phyloP scores from a whole-genome alignment of 345 rosid genomes.

The Alliaria petiolata region DNA sequence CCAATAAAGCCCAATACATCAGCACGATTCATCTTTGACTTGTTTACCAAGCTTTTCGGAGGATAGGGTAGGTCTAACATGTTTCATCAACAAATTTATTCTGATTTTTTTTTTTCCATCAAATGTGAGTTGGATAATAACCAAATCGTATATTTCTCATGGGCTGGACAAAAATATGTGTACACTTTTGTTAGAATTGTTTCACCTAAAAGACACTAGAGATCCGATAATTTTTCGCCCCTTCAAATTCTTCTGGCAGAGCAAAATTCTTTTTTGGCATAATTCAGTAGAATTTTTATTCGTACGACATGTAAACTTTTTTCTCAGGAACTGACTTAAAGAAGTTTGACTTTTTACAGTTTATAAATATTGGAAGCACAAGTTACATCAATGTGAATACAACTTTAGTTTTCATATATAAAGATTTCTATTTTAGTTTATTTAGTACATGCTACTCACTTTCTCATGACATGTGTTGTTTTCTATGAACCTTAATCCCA shows the following conservation, averaged over 20 bases:
- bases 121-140: background rate
- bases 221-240: background rate
- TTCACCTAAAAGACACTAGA: background rate
- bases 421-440: background rate
- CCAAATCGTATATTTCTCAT: background rate
- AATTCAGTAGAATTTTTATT: slow-evolving; percentile 2
- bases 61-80: slow-evolving; percentile 3
- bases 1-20: slow-evolving; percentile 17
- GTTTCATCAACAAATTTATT: no score
- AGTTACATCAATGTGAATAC: slow-evolving; percentile 22
- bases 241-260: background rate
- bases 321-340: slow-evolving; percentile 10
- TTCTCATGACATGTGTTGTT: slow-evolving; percentile 18
- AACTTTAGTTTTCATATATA: background rate
- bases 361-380: slow-evolving; percentile 19
- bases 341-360: slow-evolving; percentile 16
- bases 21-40: background rate
- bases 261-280: background rate
- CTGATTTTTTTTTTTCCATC: background rate
- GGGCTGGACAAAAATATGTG: background rate
- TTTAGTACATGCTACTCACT: slow-evolving; percentile 18
- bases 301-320: slow-evolving; percentile 17
- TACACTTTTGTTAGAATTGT: background rate
- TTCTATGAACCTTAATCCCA: slow-evolving; percentile 29
- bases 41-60: background rate